These are phyloP conservation scores for Irpex sp. DNA, from an alignment of 1,284 basidiomycete species.

Conservation along the genomic window DNA sequence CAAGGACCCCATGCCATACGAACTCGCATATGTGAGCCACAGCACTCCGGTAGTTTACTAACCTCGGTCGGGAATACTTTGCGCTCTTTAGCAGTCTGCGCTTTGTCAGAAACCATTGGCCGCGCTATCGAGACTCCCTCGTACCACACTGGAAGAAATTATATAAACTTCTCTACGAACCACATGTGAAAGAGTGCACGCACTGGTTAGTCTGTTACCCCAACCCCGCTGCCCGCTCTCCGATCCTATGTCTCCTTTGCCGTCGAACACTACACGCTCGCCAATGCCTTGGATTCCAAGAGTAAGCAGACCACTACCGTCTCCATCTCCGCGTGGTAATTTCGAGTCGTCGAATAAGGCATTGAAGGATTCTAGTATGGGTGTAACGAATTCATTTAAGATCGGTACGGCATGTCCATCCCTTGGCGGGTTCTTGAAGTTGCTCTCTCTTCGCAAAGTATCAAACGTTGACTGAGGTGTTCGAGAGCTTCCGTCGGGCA, in stretches of 20 bases:
- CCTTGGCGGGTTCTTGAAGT: conserved; percentile 76
- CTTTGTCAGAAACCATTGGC: conserved; percentile 87
- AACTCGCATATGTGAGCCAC: too few relatives aligned
- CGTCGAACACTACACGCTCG: conserved; percentile 90
- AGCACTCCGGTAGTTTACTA: conserved; percentile 16
- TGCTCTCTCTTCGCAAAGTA: conserved; percentile 79
- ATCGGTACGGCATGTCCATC: conserved; percentile 72
- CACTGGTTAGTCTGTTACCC: conserved; percentile 81
- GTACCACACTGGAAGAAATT: conserved; percentile 69
- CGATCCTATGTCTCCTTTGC: conserved; percentile 47
- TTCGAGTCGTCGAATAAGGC: conserved; percentile 87
- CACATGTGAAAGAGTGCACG: conserved; percentile 30
- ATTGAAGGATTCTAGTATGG: conserved; percentile 97
- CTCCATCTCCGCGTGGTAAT: conserved; percentile 62
- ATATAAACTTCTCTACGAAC: conserved; percentile 7
- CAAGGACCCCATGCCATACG: neutral
- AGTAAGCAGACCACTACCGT: conserved; percentile 77
- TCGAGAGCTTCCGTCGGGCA: conserved; percentile 30
- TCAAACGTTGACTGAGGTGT: conserved; percentile 56
- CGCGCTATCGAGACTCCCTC: conserved; percentile 80
- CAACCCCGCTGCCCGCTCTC: conserved; percentile 55
- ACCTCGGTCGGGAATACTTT: conserved; percentile 90
- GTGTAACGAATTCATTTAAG: conserved; percentile 89
- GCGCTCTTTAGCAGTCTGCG: conserved; percentile 69
- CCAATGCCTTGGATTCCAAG: conserved; percentile 83